Percentiles rank a stretch among this genome's conserved stretches.
Evolutionary conservation across 1,284 basidiomycete species (phyloP).

Genomic region (Salmacisia buchloeana): DNA sequence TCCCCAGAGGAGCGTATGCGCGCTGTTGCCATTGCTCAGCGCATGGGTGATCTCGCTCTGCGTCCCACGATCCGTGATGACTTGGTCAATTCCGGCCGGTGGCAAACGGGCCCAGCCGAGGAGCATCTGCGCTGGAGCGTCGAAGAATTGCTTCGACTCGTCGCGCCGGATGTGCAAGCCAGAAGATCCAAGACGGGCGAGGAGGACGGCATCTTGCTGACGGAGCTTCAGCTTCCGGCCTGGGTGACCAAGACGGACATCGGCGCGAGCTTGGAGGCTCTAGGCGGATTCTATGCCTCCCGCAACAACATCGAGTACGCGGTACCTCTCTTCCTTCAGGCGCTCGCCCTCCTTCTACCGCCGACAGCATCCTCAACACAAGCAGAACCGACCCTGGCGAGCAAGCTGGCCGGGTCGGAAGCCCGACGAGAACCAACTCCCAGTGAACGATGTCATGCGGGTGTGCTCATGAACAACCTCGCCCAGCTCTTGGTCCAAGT

Average conservation of each 20-base stretch:
- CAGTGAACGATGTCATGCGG: slow-evolving; percentile 45
- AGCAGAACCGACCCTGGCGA: not conserved
- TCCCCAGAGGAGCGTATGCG: slow-evolving; percentile 34
- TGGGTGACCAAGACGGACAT: slow-evolving; percentile 47
- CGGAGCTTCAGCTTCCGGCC: slow-evolving; percentile 46
- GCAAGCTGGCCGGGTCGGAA: not conserved
- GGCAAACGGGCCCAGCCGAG: slow-evolving; percentile 30
- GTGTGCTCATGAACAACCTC: slow-evolving; percentile 48
- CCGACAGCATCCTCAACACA: not conserved
- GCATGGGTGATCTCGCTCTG: slow-evolving; percentile 38
- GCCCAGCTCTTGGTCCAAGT: slow-evolving; percentile 36
- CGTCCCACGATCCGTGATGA: slow-evolving; percentile 19
- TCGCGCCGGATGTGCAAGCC: slow-evolving; percentile 15
- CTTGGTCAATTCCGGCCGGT: slow-evolving; percentile 15
- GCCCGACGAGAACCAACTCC: slow-evolving; percentile 21
- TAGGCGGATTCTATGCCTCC: slow-evolving; percentile 47
- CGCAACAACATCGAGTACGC: slow-evolving; percentile 45
- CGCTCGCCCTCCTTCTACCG: slow-evolving; percentile 45
- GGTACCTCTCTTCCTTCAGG: slow-evolving; percentile 49
- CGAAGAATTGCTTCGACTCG: slow-evolving; percentile 41
- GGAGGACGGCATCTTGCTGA: slow-evolving; percentile 26
- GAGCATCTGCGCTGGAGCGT: slow-evolving; percentile 49
- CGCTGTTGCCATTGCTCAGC: slow-evolving; percentile 40
- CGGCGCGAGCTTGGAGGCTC: slow-evolving; percentile 45
- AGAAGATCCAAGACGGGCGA: not conserved